Conservation (phyloP, 2,329 filamentous ascomycete species). For the Cytospora leucostoma region DNA sequence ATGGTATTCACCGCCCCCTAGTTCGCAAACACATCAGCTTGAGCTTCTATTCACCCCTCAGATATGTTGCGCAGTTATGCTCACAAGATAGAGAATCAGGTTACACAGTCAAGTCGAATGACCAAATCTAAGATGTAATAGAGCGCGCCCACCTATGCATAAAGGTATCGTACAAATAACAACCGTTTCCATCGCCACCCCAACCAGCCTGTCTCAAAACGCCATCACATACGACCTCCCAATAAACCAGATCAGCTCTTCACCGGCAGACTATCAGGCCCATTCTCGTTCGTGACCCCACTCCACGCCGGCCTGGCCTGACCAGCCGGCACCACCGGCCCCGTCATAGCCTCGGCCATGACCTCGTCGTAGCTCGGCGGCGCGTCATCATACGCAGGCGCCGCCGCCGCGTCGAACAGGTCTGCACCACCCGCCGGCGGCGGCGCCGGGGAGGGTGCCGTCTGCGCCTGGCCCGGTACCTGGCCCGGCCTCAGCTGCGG, state of each 20-base stretch:
- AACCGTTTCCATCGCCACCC: not conserved
- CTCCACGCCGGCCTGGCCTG: slow-evolving; percentile 67
- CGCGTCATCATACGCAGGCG: slow-evolving; percentile 66
- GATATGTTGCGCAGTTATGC: too few relatives aligned
- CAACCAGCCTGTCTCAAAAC: not conserved
- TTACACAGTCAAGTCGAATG: not conserved
- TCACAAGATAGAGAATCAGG: not conserved
- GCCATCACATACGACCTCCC: not conserved
- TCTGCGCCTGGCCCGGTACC: slow-evolving; percentile 10
- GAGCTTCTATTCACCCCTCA: too few relatives aligned
- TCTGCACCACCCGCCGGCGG: not conserved
- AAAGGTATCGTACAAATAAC: not conserved
- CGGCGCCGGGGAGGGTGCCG: not conserved
- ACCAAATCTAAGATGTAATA: not conserved
- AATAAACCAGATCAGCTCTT: slow-evolving; percentile 38
- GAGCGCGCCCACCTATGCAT: not conserved
- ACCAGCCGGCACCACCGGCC: slow-evolving; percentile 65
- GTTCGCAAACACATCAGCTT: too few relatives aligned
- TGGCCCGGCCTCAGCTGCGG: slow-evolving; percentile 50
- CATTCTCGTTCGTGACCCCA: slow-evolving; percentile 63
- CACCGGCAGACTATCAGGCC: slow-evolving; percentile 50
- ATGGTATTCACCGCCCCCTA: too few relatives aligned
- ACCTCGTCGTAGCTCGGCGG: slow-evolving; percentile 95
- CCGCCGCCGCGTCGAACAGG: slow-evolving; percentile 32
- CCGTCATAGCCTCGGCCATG: slow-evolving; percentile 72